Evolutionary conservation across 306 rosid species (phyloP).

Genomic region (Malus fusca): DNA sequence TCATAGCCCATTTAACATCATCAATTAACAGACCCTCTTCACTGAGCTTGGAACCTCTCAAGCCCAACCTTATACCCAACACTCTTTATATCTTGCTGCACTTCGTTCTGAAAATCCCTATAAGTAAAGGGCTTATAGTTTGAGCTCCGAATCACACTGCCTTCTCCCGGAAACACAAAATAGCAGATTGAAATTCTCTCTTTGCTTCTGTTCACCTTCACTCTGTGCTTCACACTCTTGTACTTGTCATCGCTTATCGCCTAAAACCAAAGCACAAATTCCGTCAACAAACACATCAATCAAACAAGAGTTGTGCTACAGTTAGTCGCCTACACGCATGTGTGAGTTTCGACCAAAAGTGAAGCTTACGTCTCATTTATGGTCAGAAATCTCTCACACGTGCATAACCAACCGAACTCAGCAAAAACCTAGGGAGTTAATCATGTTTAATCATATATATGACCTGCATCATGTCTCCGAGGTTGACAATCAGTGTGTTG

Average conservation of each 20-base stretch:
- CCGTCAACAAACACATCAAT: not conserved
- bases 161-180: slow-evolving; percentile 61
- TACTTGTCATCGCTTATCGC: slow-evolving; percentile 57
- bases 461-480: slow-evolving; percentile 73
- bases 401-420: not conserved
- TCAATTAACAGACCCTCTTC: not conserved
- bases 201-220: slow-evolving; percentile 35
- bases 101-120: slow-evolving; percentile 51
- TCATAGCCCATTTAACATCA: not conserved
- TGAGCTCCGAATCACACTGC: slow-evolving; percentile 42
- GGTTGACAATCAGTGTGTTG: slow-evolving; percentile 44
- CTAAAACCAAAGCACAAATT: slow-evolving; percentile 15
- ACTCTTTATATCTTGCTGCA: slow-evolving; percentile 43
- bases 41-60: slow-evolving; percentile 30
- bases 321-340: not conserved
- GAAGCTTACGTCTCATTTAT: not conserved
- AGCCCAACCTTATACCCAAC: slow-evolving; percentile 63
- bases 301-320: not conserved
- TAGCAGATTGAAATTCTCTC: slow-evolving; percentile 59
- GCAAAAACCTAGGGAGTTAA: not conserved
- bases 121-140: slow-evolving; percentile 65
- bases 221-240: slow-evolving; percentile 58
- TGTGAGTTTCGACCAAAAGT: not conserved
- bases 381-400: too few species aligned
- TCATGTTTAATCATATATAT: not conserved